phyloP scores from a whole-genome alignment of 2,329 filamentous ascomycete genomes.

The Calonectria leucothoes region DNA sequence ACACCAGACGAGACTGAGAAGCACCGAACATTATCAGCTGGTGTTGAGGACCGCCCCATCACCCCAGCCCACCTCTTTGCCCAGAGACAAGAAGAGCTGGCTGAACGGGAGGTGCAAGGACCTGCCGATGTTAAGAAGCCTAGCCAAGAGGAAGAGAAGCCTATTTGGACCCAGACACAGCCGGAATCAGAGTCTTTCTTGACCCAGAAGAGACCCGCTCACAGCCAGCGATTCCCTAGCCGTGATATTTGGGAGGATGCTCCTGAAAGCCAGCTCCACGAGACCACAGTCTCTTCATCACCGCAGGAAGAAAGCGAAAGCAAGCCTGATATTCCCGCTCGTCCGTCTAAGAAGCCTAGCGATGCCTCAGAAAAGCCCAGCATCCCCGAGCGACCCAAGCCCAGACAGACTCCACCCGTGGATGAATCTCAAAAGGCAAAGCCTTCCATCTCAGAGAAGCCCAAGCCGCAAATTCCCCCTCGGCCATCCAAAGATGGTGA shows the following conservation, averaged over 20 bases:
- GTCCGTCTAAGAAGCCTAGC: constrained; percentile 53
- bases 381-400: constrained; percentile 66
- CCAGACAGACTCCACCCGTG: constrained; percentile 52
- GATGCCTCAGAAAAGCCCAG: constrained; percentile 54
- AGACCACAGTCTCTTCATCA: constrained; percentile 73
- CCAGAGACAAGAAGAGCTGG: constrained; percentile 73
- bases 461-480: constrained; percentile 70
- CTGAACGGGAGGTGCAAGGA: constrained; percentile 62
- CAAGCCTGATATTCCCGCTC: constrained; percentile 45
- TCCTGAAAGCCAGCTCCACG: constrained; percentile 83
- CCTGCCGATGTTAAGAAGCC: constrained; percentile 42
- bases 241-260: constrained; percentile 95
- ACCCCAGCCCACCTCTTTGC: constrained; percentile 75
- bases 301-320: constrained; percentile 42
- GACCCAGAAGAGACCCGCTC: constrained; percentile 64
- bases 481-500: constrained; percentile 63
- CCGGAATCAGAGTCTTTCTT: constrained; percentile 56
- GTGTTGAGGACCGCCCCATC: constrained; percentile 54
- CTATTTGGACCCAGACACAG: constrained; percentile 59
- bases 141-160: constrained; percentile 47
- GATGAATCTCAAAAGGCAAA: constrained; percentile 50
- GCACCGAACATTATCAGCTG: constrained; percentile 51
- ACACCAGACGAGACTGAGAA: constrained; percentile 70
- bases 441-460: constrained; percentile 61
- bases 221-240: constrained; percentile 85